These are phyloP conservation scores for Casaregolazyma suthepensis DNA, from an alignment of 1,139 yeast genomes.

Conservation along the genomic window DNA sequence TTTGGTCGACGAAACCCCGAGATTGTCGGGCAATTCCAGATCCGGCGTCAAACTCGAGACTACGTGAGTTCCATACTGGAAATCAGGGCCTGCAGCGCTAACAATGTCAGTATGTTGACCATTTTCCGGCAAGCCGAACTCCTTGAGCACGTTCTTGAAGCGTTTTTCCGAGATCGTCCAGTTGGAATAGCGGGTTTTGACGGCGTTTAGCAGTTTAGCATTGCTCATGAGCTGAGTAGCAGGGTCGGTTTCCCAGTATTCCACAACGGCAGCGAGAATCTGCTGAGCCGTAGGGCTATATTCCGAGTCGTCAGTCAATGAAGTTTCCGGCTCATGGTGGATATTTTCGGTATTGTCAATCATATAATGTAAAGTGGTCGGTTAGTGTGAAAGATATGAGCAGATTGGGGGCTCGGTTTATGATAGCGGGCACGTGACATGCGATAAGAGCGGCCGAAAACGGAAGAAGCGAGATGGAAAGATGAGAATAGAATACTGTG, in stretches of 20 bases:
- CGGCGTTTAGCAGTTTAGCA: constrained; percentile 46
- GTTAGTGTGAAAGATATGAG: background rate
- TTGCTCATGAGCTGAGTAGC: constrained; percentile 53
- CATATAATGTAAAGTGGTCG: background rate
- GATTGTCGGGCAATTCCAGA: constrained; percentile 48
- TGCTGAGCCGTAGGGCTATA: constrained; percentile 55
- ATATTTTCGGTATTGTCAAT: background rate
- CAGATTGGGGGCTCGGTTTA: background rate
- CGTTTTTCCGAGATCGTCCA: constrained; percentile 64
- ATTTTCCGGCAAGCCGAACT: constrained; percentile 34
- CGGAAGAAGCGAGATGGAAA: too few species aligned
- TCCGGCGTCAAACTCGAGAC: constrained; percentile 49
- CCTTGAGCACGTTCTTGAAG: constrained; percentile 47
- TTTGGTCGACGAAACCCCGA: constrained; percentile 41
- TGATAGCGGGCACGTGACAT: background rate
- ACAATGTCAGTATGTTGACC: background rate
- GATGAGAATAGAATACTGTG: too few species aligned
- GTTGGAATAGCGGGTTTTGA: constrained; percentile 47
- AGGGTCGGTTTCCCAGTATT: constrained; percentile 65
- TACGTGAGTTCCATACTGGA: constrained; percentile 39
- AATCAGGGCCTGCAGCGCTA: constrained; percentile 25
- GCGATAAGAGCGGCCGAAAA: background rate
- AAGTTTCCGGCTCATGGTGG: background rate
- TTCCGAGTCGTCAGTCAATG: constrained; percentile 6
- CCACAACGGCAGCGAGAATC: constrained; percentile 55